Base-by-base conservation (phyloP, 1,139 yeast genomes). In the Candida sp. region DNA sequence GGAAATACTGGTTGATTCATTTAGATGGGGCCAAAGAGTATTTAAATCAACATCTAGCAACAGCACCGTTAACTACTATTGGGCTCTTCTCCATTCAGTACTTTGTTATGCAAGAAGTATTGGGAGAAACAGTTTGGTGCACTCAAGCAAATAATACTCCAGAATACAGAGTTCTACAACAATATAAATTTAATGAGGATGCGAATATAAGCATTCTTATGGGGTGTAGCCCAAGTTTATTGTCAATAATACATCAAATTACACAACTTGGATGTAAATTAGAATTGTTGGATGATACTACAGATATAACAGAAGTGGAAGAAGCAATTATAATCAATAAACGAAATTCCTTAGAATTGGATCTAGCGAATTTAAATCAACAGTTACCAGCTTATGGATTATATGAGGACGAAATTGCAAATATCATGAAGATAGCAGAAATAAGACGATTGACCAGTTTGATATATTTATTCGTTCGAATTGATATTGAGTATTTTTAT, bases 121-220 rank as follows among this genome's bases (percentile, higher is more conserved):
- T 69, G 69, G 69, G 72, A 7, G 70, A 67, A 43, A 68, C 73
- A 1, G 70, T 68, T 1, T 65, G 69, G 70, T 54, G 53, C 11
- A 32, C 6, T 12, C 12, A 6, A 7, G 19, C 19, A 7, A 32
- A n/a, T 12, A 32, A 32, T n/a, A 25, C 7, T 25, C 54, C 49
- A 27, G 63, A 60, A 38, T 62, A 60, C 39, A 56, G 58, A 9
- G 53, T 55, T 39, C 54, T 65, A 33, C 61, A 60, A 39, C 51
- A 45, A 33, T 50, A 61, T 39, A 64, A 64, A 43, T 55, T 60
- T 42, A 66, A 66, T 43, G 43, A 47, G 30, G 72, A 66, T 44
- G 57, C 57, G 2, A 50, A 53, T 33, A 68, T 68, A 12, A 74
- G 68, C 45, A 45, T 65, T 35, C 65, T 68, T 27, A 51, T 68